Percentiles rank a stretch among this genome's conserved stretches.
Conservation (phyloP, 1,139 yeast genomes). For the Suzukiozyma palmioleophila region DNA sequence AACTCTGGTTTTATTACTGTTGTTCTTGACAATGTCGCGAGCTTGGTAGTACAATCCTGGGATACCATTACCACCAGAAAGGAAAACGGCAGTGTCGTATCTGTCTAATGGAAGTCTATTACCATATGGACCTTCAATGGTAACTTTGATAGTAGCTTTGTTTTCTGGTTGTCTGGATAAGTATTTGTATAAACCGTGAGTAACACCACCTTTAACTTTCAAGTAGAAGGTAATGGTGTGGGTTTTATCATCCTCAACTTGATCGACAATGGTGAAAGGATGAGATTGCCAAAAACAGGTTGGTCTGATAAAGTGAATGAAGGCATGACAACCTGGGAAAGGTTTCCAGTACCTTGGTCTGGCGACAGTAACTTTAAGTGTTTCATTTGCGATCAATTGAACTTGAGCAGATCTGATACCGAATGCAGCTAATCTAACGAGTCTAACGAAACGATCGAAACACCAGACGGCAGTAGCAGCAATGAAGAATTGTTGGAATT, state of each 20-base stretch:
- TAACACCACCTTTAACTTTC: constrained; percentile 42
- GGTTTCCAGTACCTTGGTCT: constrained; percentile 37
- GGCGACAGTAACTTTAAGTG: constrained; percentile 33
- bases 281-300: constrained; percentile 54
- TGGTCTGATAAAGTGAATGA: constrained; percentile 34
- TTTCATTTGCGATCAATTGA: constrained; percentile 42
- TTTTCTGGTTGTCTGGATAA: constrained; percentile 46
- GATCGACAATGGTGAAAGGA: constrained; percentile 48
- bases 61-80: constrained; percentile 74
- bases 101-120: constrained; percentile 30
- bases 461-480: constrained; percentile 62
- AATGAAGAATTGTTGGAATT: constrained; percentile 42
- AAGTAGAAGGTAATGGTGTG: constrained; percentile 30
- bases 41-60: constrained; percentile 46
- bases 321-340: constrained; percentile 38
- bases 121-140: constrained; percentile 45
- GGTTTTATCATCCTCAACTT: constrained; percentile 23
- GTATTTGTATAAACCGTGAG: constrained; percentile 37
- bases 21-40: constrained; percentile 17
- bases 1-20: constrained; percentile 11
- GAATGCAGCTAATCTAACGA: constrained; percentile 42
- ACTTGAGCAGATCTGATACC: constrained; percentile 50
- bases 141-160: constrained; percentile 27
- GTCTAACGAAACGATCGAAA: constrained; percentile 52
- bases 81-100: constrained; percentile 50